Percentiles rank a stretch among this genome's conserved stretches.
phyloP scores from a whole-genome alignment of 495 filamentous ascomycete species.

The Xylaria palmicola region DNA sequence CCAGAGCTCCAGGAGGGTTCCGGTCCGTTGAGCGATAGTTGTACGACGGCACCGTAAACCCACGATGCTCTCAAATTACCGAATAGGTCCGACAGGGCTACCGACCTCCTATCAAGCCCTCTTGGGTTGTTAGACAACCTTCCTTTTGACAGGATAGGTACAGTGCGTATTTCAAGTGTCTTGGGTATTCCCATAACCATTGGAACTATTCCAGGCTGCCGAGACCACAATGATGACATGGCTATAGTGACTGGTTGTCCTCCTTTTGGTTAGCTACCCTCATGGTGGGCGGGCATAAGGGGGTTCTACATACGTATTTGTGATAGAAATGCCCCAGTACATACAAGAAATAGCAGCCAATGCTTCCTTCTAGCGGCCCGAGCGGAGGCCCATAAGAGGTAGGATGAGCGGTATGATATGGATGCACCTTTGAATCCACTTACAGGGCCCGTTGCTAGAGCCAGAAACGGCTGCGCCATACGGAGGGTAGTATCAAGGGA shows the following conservation, averaged over 20 bases:
- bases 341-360: conserved; percentile 34
- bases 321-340: conserved; percentile 28
- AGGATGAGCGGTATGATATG: conserved; percentile 36
- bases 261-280: neutral
- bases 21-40: conserved; percentile 31
- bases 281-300: neutral
- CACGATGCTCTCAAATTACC: conserved; percentile 17
- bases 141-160: neutral
- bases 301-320: conserved; percentile 34
- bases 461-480: conserved; percentile 35
- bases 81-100: neutral
- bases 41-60: conserved; percentile 36
- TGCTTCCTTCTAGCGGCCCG: conserved; percentile 34
- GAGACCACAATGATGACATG: conserved; percentile 39
- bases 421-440: conserved; percentile 17
- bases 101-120: neutral
- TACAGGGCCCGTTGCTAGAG: conserved; percentile 26
- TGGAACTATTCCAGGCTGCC: neutral
- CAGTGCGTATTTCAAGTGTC: neutral
- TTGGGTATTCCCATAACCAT: neutral
- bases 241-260: conserved; percentile 32
- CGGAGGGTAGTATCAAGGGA: conserved; percentile 36
- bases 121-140: neutral
- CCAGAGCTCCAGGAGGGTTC: conserved; percentile 38
- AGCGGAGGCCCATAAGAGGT: conserved; percentile 28